Conservation (phyloP, 768 basidiomycete species). For the Pleurotus ostreatus region DNA sequence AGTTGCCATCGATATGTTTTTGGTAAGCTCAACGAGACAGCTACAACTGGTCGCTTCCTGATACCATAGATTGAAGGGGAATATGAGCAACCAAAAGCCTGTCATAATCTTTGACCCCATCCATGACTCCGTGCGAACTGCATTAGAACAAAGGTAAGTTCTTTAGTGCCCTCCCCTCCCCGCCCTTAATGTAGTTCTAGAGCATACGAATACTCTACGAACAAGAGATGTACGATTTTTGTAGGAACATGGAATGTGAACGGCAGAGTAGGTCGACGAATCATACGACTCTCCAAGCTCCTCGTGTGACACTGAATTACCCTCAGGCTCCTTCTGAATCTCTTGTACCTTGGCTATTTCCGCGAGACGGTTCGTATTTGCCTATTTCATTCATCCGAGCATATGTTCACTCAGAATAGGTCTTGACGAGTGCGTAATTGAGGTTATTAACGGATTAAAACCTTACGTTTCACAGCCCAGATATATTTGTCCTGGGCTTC, state of each 20-base stretch:
- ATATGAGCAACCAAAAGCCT: conserved; percentile 81
- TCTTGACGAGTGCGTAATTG: conserved; percentile 43
- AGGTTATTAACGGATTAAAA: not conserved
- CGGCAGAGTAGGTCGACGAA: conserved; percentile 56
- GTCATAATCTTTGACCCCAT: conserved; percentile 94
- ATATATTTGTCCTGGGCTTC: conserved; percentile 88
- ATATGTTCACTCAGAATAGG: conserved; percentile 14
- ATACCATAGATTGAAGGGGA: conserved; percentile 63
- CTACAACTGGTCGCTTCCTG: not conserved
- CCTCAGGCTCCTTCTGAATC: conserved; percentile 73
- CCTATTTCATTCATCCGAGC: not conserved
- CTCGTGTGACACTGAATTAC: too few relatives aligned
- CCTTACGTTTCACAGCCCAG: conserved; percentile 51
- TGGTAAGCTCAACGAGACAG: conserved; percentile 47
- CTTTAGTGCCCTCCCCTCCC: not conserved
- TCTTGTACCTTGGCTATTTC: conserved; percentile 87
- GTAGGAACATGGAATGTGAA: conserved; percentile 96
- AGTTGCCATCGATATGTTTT: conserved; percentile 89
- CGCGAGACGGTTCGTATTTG: conserved; percentile 58
- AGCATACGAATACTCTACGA: conserved; percentile 78
- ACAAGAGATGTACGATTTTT: conserved; percentile 69
- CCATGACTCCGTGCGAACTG: conserved; percentile 78
- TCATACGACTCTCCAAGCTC: too few relatives aligned
- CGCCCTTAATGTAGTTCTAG: conserved; percentile 31
- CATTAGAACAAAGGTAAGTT: conserved; percentile 63